These are phyloP conservation scores for Phytophthora citricola DNA, from an alignment of 352 stramenopile species.

Conservation along the genomic window DNA sequence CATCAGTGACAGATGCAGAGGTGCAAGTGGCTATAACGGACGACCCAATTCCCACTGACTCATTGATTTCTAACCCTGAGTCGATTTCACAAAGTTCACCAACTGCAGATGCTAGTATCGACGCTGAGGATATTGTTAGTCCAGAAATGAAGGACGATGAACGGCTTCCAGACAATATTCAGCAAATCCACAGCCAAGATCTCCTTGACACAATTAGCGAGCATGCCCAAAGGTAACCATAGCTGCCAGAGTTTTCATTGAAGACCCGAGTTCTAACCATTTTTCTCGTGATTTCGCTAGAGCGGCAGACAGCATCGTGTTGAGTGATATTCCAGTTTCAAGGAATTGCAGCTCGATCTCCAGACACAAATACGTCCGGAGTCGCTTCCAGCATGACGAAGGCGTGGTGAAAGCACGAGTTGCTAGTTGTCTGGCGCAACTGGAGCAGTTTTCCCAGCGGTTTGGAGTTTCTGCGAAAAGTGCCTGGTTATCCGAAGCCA, in stretches of 20 bases:
- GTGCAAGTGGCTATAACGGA: constrained; percentile 5
- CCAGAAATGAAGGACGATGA: constrained; percentile 4
- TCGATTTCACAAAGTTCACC: constrained; percentile 2
- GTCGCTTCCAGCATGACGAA: constrained; percentile 59
- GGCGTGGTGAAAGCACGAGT: constrained; percentile 47
- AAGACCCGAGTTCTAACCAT: too few relatives aligned
- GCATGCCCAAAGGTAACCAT: constrained; percentile 47
- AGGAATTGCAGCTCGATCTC: constrained; percentile 48
- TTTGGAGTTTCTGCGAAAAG: constrained; percentile 58
- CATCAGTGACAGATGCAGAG: constrained; percentile 14
- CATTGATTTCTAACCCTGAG: not conserved
- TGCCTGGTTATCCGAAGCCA: constrained; percentile 47
- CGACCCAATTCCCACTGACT: not conserved
- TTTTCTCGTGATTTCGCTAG: constrained; percentile 2
- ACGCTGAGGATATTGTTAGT: not conserved
- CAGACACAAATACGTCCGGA: constrained; percentile 54
- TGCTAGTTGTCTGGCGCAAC: constrained; percentile 39
- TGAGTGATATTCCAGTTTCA: not conserved
- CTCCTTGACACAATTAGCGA: constrained; percentile 30
- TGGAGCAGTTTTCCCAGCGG: constrained; percentile 51
- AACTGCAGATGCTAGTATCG: not conserved
- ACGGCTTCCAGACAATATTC: constrained; percentile 32
- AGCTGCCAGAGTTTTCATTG: not conserved
- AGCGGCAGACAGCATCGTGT: constrained; percentile 20
- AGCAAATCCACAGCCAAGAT: constrained; percentile 36